Conservation (phyloP, 805 yeast species). For the Barnettozyma sp. region DNA sequence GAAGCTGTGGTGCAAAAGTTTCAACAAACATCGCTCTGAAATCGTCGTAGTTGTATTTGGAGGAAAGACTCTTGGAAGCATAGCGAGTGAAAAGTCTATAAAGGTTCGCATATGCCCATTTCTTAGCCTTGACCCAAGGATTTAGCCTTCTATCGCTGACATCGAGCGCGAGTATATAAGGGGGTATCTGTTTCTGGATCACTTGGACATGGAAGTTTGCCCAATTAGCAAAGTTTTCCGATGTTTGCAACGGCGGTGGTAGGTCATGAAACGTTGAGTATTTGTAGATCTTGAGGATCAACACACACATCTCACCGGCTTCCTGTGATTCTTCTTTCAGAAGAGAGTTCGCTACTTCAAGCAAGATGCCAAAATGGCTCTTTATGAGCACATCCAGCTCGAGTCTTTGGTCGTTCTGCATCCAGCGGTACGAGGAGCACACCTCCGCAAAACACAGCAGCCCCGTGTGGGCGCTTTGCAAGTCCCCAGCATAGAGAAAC, state of each 20-base stretch:
- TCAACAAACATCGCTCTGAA: conserved; percentile 50
- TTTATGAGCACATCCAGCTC: conserved; percentile 48
- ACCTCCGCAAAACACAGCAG: conserved; percentile 65
- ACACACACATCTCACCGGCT: conserved; percentile 66
- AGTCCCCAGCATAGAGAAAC: conserved; percentile 39
- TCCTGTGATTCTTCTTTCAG: conserved; percentile 36
- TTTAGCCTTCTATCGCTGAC: conserved; percentile 43
- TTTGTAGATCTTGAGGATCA: conserved; percentile 70
- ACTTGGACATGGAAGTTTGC: conserved; percentile 67
- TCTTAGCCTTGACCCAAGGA: conserved; percentile 71
- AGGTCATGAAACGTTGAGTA: conserved; percentile 67
- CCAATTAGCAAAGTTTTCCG: conserved; percentile 55
- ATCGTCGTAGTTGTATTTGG: conserved; percentile 48
- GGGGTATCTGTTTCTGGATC: conserved; percentile 54
- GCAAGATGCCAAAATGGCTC: conserved; percentile 57
- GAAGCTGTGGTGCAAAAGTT: conserved; percentile 66
- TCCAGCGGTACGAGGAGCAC: conserved; percentile 66
- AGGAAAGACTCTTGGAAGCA: conserved; percentile 42
- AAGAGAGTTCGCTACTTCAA: conserved; percentile 56
- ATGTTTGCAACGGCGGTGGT: conserved; percentile 55
- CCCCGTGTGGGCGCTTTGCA: conserved; percentile 52
- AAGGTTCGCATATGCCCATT: conserved; percentile 84
- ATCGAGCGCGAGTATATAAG: conserved; percentile 42
- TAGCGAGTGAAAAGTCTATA: conserved; percentile 66
- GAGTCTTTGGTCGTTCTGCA: conserved; percentile 45